Evolutionary conservation across 1,139 yeast genomes (phyloP), one percentile per base, ranked within the genome.

Genomic region (Saccharomyces hybrid): DNA sequence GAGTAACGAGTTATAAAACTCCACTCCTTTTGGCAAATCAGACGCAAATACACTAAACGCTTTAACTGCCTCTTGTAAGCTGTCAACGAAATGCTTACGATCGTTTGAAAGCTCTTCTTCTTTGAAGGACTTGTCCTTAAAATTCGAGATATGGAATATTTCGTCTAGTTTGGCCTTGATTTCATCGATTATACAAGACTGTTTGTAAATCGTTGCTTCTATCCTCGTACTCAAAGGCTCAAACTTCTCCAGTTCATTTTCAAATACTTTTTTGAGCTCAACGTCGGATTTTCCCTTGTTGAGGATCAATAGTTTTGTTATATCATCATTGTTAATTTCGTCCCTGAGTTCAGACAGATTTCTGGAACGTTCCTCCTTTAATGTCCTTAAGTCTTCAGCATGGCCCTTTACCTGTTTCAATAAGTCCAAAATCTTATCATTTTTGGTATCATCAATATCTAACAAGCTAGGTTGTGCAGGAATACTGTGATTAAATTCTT

Each of bases 241-340:
- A 67, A 89, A 93, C 70, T 93, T 93, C 52, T 79, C 81, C 60
- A 93, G 73, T 68, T 90, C 97, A 54, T 81, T 79, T 14, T 83
- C 80, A 68, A 91, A 91, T 23, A 88, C 72, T 31, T 75, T 73
- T 60, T 78, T 78, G 54, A 85, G 78, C 59, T 86, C 93, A 47
- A 77, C 75, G 23, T 82, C 82, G n/a, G 78, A 70, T 32, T 78
- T 75, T 53, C 81, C 79, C 60, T 83, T 82, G 68, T 88, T 86
- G 60, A 86, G 73, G 3, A 91, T 80, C 44, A 93, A 75, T 26
- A 86, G 76, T 55, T 87, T 84, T 0, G 96, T 86, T 52, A 91
- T 89, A 67, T 93, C 97, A 70, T 93, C 99, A 23, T 79, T 77
- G 64, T 86, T 95, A 46, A 88, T 84, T 54, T 80, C 80, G 6